These are phyloP conservation scores for Huntiella abstrusa DNA, from an alignment of 2,329 filamentous ascomycete species.

Conservation along the genomic window DNA sequence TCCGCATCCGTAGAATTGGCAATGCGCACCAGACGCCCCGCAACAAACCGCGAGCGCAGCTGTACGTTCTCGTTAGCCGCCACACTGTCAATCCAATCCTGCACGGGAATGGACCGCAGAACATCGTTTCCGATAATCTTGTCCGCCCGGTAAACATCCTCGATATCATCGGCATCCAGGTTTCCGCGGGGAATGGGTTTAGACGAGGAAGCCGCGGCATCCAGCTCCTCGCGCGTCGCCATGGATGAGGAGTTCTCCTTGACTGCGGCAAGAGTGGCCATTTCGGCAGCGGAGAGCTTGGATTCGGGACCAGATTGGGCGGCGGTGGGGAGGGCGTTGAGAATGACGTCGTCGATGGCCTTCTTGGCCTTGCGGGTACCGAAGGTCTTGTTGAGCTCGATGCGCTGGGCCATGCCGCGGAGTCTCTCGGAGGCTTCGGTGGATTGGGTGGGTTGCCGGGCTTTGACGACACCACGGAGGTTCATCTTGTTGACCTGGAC, in stretches of 20 bases:
- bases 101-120: constrained; percentile 47
- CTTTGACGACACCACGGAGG: constrained; percentile 36
- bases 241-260: constrained; percentile 42
- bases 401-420: constrained; percentile 40
- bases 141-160: constrained; percentile 54
- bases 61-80: constrained; percentile 37
- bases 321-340: constrained; percentile 47
- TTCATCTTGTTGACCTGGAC: constrained; percentile 47
- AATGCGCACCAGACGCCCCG: constrained; percentile 36
- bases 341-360: constrained; percentile 45
- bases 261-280: constrained; percentile 45
- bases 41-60: constrained; percentile 44
- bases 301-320: constrained; percentile 21
- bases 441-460: constrained; percentile 27
- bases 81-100: constrained; percentile 55
- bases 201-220: constrained; percentile 42
- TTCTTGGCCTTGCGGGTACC: constrained; percentile 77
- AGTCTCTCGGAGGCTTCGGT: constrained; percentile 23
- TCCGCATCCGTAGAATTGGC: constrained; percentile 34
- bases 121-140: constrained; percentile 48
- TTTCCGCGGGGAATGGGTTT: constrained; percentile 60
- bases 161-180: constrained; percentile 42
- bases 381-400: constrained; percentile 57
- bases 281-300: constrained; percentile 35
- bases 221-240: constrained; percentile 46